Base-by-base conservation (phyloP, 768 basidiomycete species). In the Tulasnella sp. region DNA sequence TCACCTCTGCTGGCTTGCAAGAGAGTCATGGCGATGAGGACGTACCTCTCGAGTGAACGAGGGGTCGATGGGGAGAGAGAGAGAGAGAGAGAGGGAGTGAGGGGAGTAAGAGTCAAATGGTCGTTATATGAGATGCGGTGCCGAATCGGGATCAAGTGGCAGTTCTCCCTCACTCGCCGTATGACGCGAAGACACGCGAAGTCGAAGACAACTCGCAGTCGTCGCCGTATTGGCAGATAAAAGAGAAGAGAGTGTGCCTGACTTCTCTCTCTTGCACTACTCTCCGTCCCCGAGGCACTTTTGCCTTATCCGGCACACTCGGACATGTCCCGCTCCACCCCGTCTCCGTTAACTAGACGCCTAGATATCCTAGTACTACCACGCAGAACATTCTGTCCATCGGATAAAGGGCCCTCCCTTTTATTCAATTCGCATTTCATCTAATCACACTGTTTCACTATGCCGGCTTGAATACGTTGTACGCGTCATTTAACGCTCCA, bases 401-500 rank as follows among this genome's bases (percentile, higher is more conserved):
- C 44, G 17, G 5, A 47, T n/a, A 17, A 44, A n/a, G 4, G 19
- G 6, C 44, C 9, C 44, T 17, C 11, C 52, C 11, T 29, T 26
- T 59, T 59, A 59, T 59, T 59, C n/a, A n/a, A 29, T 59, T 29
- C n/a, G 1, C 8, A 2, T 59, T 29, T 29, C 52, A 22, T 9
- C 52, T 29, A 59, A n/a, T n/a, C 52, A 47, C 19, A 17, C 44
- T 9, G 44, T 47, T 19, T 22, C 6, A 47, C 9, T 59, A 59
- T 59, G 52, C 22, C 2, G 63, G 63, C 35, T 65, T 69, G 47
- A 69, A 69, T 19, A 69, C 32, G 34, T 69, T 69, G 35, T 69
- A 69, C 2, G 69, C 69, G 12, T 69, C 69, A 76, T 95, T 98
- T 76, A 98, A 80, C 11, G 88, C 83, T 7, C 91, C 91, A 81